Evolutionary conservation across 139 green algal genomes (phyloP).

Genomic region (Chlamydomonas asymmetrica): DNA sequence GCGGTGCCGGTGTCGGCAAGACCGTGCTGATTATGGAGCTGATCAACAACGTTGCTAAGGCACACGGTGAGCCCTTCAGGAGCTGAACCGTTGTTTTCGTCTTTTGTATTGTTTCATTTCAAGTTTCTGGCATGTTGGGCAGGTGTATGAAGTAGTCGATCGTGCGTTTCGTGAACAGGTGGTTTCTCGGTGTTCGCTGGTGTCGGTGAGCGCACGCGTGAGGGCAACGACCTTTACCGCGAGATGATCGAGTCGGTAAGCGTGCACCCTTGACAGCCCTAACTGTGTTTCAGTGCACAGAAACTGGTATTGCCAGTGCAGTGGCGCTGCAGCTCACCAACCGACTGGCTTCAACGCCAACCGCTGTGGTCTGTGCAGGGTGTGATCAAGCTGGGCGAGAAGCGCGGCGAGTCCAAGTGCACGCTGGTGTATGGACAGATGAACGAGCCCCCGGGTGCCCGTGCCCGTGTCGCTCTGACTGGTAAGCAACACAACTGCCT

Average conservation of each 20-base stretch:
- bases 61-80: slow-evolving; percentile 88
- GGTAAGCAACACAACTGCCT: slow-evolving; percentile 14
- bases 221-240: slow-evolving; percentile 99
- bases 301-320: no score
- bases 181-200: slow-evolving; percentile 99
- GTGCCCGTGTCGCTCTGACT: slow-evolving; percentile 96
- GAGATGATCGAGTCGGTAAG: slow-evolving; percentile 97
- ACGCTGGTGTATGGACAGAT: slow-evolving; percentile 99
- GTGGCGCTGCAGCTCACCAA: no score
- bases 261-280: no score
- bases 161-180: no score
- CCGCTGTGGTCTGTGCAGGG: slow-evolving; percentile 72
- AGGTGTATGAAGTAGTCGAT: no score
- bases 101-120: no score
- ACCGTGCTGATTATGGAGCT: slow-evolving; percentile 99
- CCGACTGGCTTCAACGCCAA: no score
- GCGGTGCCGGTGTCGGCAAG: slow-evolving; percentile 98
- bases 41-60: slow-evolving; percentile 99
- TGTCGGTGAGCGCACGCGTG: slow-evolving; percentile 97
- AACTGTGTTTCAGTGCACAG: background rate
- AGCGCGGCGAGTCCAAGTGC: slow-evolving; percentile 94
- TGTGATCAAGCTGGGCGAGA: slow-evolving; percentile 96
- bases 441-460: slow-evolving; percentile 98
- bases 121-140: no score
- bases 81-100: no score